Conservation (phyloP, 257 asterid genomes). For the Hygrophila difformis region DNA sequence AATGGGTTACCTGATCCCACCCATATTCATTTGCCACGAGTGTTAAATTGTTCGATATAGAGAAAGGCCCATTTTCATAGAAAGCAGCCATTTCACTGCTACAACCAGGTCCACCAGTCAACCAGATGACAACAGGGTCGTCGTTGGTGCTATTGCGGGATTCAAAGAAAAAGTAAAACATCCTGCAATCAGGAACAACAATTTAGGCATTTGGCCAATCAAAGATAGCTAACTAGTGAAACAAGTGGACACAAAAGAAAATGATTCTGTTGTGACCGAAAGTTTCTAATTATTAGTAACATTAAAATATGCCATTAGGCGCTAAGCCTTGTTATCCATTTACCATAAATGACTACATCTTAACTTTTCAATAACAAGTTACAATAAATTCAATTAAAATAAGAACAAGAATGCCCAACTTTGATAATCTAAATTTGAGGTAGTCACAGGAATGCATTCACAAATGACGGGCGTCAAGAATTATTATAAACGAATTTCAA, state of each 20-base stretch:
- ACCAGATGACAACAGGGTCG: slow-evolving; percentile 93
- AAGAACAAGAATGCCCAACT: background rate
- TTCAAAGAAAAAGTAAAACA: slow-evolving; percentile 93
- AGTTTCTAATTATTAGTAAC: background rate
- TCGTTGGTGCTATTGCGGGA: slow-evolving; percentile 60
- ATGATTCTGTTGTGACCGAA: background rate
- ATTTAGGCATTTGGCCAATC: slow-evolving; percentile 11
- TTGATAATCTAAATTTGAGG: background rate
- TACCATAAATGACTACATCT: background rate
- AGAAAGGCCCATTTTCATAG: slow-evolving; percentile 93
- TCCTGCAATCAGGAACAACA: slow-evolving; percentile 36
- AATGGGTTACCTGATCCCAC: slow-evolving; percentile 41
- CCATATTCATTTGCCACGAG: slow-evolving; percentile 82
- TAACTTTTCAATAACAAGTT: background rate
- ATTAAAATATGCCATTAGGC: background rate
- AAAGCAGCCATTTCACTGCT: slow-evolving; percentile 96
- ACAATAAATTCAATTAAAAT: slow-evolving; percentile 4
- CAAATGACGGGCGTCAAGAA: background rate
- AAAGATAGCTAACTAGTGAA: background rate
- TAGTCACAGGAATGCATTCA: background rate
- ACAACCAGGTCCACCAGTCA: slow-evolving; percentile 99
- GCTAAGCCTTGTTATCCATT: background rate
- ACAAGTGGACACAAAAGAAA: slow-evolving; percentile 6
- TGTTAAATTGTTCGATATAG: slow-evolving; percentile 56
- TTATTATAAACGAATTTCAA: too few relatives aligned